phyloP scores from a whole-genome alignment of 2,329 filamentous ascomycete genomes.

The Lasiodiplodia theobromae region DNA sequence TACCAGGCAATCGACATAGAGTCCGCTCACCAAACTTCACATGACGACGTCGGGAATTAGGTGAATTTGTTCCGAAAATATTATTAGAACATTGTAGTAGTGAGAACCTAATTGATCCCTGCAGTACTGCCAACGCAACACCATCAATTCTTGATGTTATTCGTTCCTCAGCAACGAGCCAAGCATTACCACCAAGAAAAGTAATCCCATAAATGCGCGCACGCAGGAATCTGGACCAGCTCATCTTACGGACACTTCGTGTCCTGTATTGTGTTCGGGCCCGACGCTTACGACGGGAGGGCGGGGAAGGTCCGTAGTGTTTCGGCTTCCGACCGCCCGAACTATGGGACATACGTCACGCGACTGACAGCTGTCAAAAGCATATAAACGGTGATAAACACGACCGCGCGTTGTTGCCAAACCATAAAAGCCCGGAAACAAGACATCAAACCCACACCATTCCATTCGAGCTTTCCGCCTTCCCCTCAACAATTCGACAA shows the following conservation, averaged over 20 bases:
- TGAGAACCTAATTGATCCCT: too few species aligned
- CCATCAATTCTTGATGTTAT: neutral
- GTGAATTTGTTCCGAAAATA: too few species aligned
- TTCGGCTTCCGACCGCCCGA: neutral
- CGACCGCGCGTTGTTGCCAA: too few species aligned
- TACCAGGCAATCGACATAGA: too few species aligned
- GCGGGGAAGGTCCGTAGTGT: neutral
- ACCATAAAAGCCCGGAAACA: too few species aligned
- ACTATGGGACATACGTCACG: neutral
- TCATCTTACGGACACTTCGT: neutral
- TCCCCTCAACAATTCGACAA: neutral
- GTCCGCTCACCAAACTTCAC: too few species aligned
- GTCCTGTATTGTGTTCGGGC: neutral
- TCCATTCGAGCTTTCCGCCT: too few species aligned
- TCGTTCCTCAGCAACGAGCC: neutral
- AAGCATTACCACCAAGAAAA: neutral
- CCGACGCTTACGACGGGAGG: neutral
- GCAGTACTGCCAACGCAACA: neutral
- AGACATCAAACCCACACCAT: neutral
- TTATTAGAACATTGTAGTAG: too few species aligned
- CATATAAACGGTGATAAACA: neutral
- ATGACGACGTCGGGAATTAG: too few species aligned
- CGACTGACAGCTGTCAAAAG: neutral
- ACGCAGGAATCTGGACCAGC: neutral
- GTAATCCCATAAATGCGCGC: neutral